These are phyloP conservation scores for Leishmania major DNA, from an alignment of 208 protist species.

Conservation along the genomic window DNA sequence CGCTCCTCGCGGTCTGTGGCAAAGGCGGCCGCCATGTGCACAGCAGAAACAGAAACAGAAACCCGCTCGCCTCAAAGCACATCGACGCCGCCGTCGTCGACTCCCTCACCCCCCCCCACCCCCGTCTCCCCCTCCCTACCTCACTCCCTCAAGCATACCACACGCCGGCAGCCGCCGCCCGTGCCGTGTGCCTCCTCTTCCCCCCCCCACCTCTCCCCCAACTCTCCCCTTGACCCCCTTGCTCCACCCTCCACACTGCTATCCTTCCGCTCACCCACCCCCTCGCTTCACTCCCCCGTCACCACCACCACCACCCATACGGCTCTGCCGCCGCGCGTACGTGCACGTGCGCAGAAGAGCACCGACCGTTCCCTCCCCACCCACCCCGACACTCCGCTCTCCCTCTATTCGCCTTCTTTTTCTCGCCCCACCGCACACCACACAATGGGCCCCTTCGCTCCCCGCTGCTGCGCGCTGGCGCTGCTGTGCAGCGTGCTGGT, in stretches of 20 bases:
- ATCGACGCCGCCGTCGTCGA: too few species aligned
- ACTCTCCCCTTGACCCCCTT: background rate
- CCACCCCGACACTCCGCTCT: background rate
- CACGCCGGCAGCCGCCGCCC: too few species aligned
- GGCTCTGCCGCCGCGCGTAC: background rate
- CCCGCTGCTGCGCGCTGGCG: slow-evolving; percentile 15
- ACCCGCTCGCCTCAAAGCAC: too few species aligned
- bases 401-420: background rate
- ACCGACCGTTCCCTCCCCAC: background rate
- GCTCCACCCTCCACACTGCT: background rate
- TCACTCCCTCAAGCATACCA: too few species aligned
- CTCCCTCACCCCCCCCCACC: too few species aligned
- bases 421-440: background rate
- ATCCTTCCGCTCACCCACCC: background rate
- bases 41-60: too few species aligned
- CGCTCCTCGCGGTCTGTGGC: too few species aligned
- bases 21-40: too few species aligned
- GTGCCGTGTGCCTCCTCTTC: background rate
- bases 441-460: background rate
- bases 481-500: too few species aligned
- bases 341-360: background rate
- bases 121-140: too few species aligned
- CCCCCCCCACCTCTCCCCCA: background rate
- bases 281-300: background rate
- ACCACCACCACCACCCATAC: background rate